Conservation (phyloP, 805 yeast genomes). For the Diddensiella transvaalensis region DNA sequence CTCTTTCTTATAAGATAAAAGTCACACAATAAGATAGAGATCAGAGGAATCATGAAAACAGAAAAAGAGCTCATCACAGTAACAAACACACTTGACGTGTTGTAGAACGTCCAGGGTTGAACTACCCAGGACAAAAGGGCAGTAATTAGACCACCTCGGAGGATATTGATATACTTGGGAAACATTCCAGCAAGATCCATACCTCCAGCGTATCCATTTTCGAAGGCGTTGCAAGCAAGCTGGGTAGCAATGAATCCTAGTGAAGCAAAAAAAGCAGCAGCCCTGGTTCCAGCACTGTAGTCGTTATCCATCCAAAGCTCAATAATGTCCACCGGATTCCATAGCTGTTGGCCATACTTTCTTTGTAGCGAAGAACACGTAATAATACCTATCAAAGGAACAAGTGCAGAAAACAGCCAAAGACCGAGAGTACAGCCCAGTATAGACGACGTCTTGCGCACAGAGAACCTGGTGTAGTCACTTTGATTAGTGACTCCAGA, state of each 20-base stretch:
- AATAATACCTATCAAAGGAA: constrained; percentile 45
- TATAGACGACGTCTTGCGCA: constrained; percentile 45
- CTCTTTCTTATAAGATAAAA: constrained; percentile 39
- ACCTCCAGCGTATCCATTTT: constrained; percentile 46
- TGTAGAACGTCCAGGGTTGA: constrained; percentile 42
- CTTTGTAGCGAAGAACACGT: constrained; percentile 44
- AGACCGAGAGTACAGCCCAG: constrained; percentile 39
- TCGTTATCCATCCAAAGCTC: constrained; percentile 39
- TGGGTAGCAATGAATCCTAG: constrained; percentile 18
- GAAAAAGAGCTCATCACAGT: constrained; percentile 38
- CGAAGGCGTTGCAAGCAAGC: constrained; percentile 26
- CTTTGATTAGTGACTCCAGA: constrained; percentile 81
- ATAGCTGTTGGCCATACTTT: constrained; percentile 32
- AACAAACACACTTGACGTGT: constrained; percentile 37
- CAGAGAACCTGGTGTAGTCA: constrained; percentile 79
- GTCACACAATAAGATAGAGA: constrained; percentile 39
- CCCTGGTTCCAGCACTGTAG: constrained; percentile 41
- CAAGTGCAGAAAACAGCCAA: constrained; percentile 38
- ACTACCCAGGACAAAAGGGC: constrained; percentile 30
- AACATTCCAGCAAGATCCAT: constrained; percentile 48
- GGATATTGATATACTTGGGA: constrained; percentile 42
- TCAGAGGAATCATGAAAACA: constrained; percentile 41
- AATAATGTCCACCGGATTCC: constrained; percentile 47
- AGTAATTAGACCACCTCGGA: constrained; percentile 40
- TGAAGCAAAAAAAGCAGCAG: constrained; percentile 22